Evolutionary conservation across 2,329 filamentous ascomycete species (phyloP).

Genomic region (Polytolypa hystricis): DNA sequence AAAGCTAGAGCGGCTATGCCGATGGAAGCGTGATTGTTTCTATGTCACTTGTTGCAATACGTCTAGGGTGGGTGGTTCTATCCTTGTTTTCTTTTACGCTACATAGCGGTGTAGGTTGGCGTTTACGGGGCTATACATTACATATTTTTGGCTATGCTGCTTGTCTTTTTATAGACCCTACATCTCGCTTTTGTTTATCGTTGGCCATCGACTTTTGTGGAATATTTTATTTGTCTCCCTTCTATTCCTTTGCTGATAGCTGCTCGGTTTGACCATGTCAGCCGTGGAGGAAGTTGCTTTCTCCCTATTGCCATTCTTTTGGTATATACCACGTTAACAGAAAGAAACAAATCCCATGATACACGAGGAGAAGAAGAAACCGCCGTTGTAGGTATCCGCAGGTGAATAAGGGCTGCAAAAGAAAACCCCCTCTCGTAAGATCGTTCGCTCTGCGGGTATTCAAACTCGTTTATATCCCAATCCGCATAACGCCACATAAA

Average conservation of each 20-base stretch:
- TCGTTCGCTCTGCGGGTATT: too few species aligned
- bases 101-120: conserved; percentile 7
- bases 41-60: not conserved
- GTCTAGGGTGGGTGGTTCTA: not conserved
- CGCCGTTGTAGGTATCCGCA: too few species aligned
- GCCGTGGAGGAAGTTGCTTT: too few species aligned
- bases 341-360: too few species aligned
- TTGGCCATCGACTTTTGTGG: not conserved
- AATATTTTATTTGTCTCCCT: not conserved
- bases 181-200: not conserved
- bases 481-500: not conserved
- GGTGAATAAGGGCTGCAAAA: too few species aligned
- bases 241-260: not conserved
- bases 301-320: too few species aligned
- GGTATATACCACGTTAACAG: too few species aligned
- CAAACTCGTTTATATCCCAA: too few species aligned
- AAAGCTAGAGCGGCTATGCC: conserved; percentile 18
- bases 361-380: too few species aligned
- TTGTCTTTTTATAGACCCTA: not conserved
- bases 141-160: not conserved
- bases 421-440: too few species aligned
- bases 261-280: too few species aligned
- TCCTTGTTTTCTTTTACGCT: not conserved
- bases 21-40: conserved; percentile 16
- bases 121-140: not conserved